Percentiles rank a stretch among this genome's conserved stretches.
Conservation (phyloP, 2,329 filamentous ascomycete genomes). For the Fusarium solani-melongenae region DNA sequence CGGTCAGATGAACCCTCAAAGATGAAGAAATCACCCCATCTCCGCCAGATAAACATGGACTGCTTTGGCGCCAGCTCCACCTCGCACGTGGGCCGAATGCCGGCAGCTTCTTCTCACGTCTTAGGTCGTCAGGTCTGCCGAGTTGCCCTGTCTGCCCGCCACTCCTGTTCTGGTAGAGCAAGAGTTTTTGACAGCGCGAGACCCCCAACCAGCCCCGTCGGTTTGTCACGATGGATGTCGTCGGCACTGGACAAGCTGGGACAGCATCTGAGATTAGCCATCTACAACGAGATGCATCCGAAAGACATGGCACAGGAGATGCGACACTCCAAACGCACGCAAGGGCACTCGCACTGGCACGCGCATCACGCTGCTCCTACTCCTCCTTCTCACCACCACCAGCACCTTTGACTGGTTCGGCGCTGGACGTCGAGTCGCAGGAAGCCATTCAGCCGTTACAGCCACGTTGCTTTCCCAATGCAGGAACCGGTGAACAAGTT, state of each 20-base stretch:
- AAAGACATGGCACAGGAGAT: background rate
- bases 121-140: no score
- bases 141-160: slow-evolving; percentile 2
- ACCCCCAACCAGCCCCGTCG: background rate
- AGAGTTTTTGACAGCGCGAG: background rate
- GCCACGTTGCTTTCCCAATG: slow-evolving; percentile 46
- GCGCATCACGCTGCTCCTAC: background rate
- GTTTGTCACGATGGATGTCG: background rate
- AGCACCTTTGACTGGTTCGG: slow-evolving; percentile 4
- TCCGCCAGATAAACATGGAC: slow-evolving; percentile 6
- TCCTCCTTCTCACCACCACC: background rate
- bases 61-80: slow-evolving; percentile 33
- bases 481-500: slow-evolving; percentile 48
- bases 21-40: slow-evolving; percentile 23
- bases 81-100: slow-evolving; percentile 42
- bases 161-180: background rate
- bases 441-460: slow-evolving; percentile 27
- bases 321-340: background rate
- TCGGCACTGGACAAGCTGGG: background rate
- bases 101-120: slow-evolving; percentile 31
- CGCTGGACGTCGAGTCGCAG: background rate
- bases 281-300: background rate
- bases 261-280: background rate
- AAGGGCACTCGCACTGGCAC: background rate
- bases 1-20: slow-evolving; percentile 5